Evolutionary conservation across 805 yeast species (phyloP).

Genomic region (Schwanniomyces sp.): DNA sequence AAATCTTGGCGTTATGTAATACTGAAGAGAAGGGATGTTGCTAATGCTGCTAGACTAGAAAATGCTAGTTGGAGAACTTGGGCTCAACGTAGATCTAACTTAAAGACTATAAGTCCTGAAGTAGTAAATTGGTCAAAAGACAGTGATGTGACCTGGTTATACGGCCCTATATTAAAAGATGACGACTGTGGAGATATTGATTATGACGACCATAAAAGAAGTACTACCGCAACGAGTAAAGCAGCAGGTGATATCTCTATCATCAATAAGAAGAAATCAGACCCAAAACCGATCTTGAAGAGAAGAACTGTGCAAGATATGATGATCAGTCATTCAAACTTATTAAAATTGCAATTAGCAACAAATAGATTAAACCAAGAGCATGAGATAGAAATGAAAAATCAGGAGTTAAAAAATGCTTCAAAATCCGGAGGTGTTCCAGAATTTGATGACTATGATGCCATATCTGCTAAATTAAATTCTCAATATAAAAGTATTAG

Average conservation of each 20-base stretch:
- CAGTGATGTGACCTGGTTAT: slow-evolving; percentile 95
- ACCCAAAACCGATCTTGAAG: slow-evolving; percentile 82
- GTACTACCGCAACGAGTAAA: slow-evolving; percentile 38
- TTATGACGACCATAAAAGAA: slow-evolving; percentile 11
- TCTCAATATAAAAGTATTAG: slow-evolving; percentile 29
- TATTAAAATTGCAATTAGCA: slow-evolving; percentile 41
- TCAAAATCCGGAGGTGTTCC: slow-evolving; percentile 28
- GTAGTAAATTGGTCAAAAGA: slow-evolving; percentile 95
- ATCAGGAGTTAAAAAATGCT: slow-evolving; percentile 11
- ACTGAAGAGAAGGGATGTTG: slow-evolving; percentile 76
- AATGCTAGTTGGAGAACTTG: slow-evolving; percentile 91
- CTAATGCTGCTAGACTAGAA: slow-evolving; percentile 47
- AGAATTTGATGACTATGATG: slow-evolving; percentile 43
- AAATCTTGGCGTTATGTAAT: slow-evolving; percentile 96
- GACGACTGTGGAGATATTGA: slow-evolving; percentile 24
- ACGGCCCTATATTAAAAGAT: slow-evolving; percentile 78
- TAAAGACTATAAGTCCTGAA: slow-evolving; percentile 84
- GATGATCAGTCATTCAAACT: slow-evolving; percentile 62
- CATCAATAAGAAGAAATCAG: slow-evolving; percentile 25
- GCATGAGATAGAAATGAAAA: slow-evolving; percentile 25
- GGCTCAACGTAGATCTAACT: slow-evolving; percentile 73
- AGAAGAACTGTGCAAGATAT: slow-evolving; percentile 82
- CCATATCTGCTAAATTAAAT: slow-evolving; percentile 43
- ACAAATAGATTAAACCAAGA: slow-evolving; percentile 32
- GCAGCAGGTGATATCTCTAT: slow-evolving; percentile 48